Evolutionary conservation across 805 yeast species (phyloP), one percentile per base, ranked within the genome.

Genomic region (Candida tallmaniae): DNA sequence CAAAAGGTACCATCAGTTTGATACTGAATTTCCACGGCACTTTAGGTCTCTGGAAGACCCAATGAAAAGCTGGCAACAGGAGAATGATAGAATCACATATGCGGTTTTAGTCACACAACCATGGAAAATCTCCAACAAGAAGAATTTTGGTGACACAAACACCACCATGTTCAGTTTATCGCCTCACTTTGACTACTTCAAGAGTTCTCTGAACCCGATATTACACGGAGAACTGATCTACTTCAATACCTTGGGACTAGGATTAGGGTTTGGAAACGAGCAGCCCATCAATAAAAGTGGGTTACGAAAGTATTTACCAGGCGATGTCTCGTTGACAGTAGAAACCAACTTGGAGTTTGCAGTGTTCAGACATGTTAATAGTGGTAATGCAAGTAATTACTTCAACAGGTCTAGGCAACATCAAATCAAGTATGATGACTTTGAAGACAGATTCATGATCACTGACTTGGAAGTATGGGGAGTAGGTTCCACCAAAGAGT

Each of bases 391-490:
- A 3, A 31, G 50, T 10, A 40, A 49, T 5, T 60, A 43, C 39
- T 65, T 62, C 45, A 33, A 51, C 9, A 41, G 35, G 12, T 57
- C 65, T 1, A n/a, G 24, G 1, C 59, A 54, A 29, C 23, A 16
- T 2, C 41, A 44, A 27, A 31, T 47, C 2, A 13, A 24, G 2
- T 6, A 24, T 7, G 45, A 44, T 44, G 60, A 56, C 44, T 83
- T 65, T 48, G 97, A 90, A 52, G 79, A 81, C 40, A 62, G 86
- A 32, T 77, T 90, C 47, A 52, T 70, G 35, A 74, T 90, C 6
- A 75, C 79, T 4, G 89, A 83, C 44, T 61, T 89, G 17, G 96
- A 89, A 52, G 95, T 88, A 0, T 84, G 93, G 89, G 97, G 97
- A 0, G 74, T 87, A 38, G 97, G 97, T 1, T 77, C 85, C 6